Conservation (phyloP, 2,329 filamentous ascomycete species). For the Ilyonectria destructans region DNA sequence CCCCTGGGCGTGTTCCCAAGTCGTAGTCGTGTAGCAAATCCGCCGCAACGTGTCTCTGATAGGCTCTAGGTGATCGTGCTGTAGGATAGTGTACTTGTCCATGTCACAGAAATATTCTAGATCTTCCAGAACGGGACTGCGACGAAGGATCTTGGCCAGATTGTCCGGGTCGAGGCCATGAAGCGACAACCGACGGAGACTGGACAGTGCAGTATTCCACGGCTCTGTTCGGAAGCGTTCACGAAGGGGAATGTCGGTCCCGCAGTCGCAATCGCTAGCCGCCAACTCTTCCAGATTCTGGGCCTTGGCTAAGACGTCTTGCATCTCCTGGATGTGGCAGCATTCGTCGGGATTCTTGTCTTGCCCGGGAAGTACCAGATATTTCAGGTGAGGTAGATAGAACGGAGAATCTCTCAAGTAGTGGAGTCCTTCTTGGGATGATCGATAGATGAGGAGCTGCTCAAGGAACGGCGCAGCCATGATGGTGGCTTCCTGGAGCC, state of each 20-base stretch:
- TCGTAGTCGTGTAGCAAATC: slow-evolving; percentile 48
- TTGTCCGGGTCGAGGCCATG: slow-evolving; percentile 49
- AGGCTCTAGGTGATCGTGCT: slow-evolving; percentile 41
- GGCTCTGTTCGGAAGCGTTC: slow-evolving; percentile 47
- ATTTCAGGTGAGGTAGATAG: slow-evolving; percentile 49
- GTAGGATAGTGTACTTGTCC: slow-evolving; percentile 49
- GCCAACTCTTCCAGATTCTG: slow-evolving; percentile 47
- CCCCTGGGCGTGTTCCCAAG: slow-evolving; percentile 44
- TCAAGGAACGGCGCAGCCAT: slow-evolving; percentile 49
- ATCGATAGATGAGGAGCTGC: slow-evolving; percentile 48
- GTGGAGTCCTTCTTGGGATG: slow-evolving; percentile 47
- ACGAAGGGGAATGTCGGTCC: slow-evolving; percentile 46
- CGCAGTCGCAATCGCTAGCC: slow-evolving; percentile 48
- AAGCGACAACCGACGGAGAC: slow-evolving; percentile 45
- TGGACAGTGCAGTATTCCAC: slow-evolving; percentile 45
- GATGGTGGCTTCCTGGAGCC: slow-evolving; percentile 49
- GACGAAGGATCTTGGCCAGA: slow-evolving; percentile 45
- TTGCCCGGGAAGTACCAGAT: slow-evolving; percentile 46
- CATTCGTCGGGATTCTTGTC: slow-evolving; percentile 45
- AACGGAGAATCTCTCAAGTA: slow-evolving; percentile 49
- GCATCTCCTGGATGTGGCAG: slow-evolving; percentile 51
- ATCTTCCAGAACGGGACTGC: slow-evolving; percentile 47
- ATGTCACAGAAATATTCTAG: slow-evolving; percentile 50
- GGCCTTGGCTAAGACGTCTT: slow-evolving; percentile 46
- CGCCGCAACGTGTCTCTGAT: slow-evolving; percentile 42